These are phyloP conservation scores for Kwoniella sp. DNA, from an alignment of 768 basidiomycete species.

Conservation along the genomic window DNA sequence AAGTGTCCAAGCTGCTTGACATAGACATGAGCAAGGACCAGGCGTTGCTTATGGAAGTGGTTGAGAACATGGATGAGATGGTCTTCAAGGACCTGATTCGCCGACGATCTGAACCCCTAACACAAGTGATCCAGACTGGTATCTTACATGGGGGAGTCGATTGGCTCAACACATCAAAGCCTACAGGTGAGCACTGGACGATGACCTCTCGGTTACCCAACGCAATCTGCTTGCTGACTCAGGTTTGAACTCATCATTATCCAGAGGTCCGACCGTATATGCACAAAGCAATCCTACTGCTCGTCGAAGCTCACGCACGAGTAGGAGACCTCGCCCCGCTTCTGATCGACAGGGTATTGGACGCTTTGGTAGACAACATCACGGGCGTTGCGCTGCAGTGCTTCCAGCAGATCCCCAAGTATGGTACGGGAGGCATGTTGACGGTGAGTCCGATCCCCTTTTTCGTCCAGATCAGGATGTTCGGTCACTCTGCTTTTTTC, in stretches of 20 bases:
- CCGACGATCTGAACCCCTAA: conserved; percentile 73
- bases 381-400: conserved; percentile 79
- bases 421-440: conserved; percentile 98
- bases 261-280: conserved; percentile 93
- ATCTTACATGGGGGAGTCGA: conserved; percentile 80
- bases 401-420: conserved; percentile 85
- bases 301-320: conserved; percentile 91
- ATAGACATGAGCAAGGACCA: conserved; percentile 72
- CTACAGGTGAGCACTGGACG: conserved; percentile 68
- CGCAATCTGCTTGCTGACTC: not conserved
- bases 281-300: conserved; percentile 80
- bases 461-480: not conserved
- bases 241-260: too few relatives aligned
- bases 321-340: conserved; percentile 77
- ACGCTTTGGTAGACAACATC: conserved; percentile 76
- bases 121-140: conserved; percentile 71
- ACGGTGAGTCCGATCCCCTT: conserved; percentile 65
- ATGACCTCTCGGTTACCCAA: too few relatives aligned
- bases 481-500: not conserved
- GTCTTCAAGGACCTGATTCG: conserved; percentile 86
- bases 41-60: conserved; percentile 74
- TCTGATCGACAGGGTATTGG: conserved; percentile 79
- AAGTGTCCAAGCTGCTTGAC: conserved; percentile 76
- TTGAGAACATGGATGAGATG: conserved; percentile 80
- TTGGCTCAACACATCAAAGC: conserved; percentile 92